These are phyloP conservation scores for Chaetomium strumarium DNA, from an alignment of 2,329 filamentous ascomycete genomes.

Conservation along the genomic window DNA sequence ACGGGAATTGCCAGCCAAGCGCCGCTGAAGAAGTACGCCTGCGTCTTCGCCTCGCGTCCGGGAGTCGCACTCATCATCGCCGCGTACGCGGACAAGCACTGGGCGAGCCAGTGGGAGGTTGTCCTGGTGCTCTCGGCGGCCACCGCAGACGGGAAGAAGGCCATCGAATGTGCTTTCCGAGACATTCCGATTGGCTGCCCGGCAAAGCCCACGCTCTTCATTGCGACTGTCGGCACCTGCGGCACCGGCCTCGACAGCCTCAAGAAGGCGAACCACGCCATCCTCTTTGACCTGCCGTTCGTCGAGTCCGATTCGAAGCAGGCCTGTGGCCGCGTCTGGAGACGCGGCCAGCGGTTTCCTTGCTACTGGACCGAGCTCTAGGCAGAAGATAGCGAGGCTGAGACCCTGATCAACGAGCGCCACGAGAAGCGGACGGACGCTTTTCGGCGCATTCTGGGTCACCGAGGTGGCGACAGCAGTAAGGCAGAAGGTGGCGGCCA, in stretches of 20 bases:
- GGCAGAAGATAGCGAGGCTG: constrained; percentile 4
- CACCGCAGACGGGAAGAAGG: constrained; percentile 1
- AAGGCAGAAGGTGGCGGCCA: not conserved
- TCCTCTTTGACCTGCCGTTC: constrained; percentile 15
- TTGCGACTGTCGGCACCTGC: constrained; percentile 5
- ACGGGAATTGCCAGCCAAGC: not conserved
- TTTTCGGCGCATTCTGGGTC: not conserved
- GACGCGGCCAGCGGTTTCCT: constrained; percentile 10
- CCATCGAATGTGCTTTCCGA: constrained; percentile 1
- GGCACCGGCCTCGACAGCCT: constrained; percentile 11
- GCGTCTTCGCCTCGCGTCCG: constrained; percentile 10
- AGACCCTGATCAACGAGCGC: constrained; percentile 1
- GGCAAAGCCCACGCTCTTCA: constrained; percentile 8
- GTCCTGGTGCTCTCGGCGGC: constrained; percentile 2
- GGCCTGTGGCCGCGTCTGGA: constrained; percentile 11
- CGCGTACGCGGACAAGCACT: constrained; percentile 12
- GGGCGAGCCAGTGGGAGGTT: constrained; percentile 6
- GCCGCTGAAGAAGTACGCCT: constrained; percentile 12
- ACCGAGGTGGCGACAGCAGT: not conserved
- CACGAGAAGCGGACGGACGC: constrained; percentile 1
- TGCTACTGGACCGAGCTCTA: constrained; percentile 10
- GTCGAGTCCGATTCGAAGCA: constrained; percentile 11
- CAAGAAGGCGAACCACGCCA: constrained; percentile 10
- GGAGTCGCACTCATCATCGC: constrained; percentile 12
- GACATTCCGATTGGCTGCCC: constrained; percentile 4